phyloP scores from a whole-genome alignment of 345 rosid genomes.

The Eutrema heterophyllum region DNA sequence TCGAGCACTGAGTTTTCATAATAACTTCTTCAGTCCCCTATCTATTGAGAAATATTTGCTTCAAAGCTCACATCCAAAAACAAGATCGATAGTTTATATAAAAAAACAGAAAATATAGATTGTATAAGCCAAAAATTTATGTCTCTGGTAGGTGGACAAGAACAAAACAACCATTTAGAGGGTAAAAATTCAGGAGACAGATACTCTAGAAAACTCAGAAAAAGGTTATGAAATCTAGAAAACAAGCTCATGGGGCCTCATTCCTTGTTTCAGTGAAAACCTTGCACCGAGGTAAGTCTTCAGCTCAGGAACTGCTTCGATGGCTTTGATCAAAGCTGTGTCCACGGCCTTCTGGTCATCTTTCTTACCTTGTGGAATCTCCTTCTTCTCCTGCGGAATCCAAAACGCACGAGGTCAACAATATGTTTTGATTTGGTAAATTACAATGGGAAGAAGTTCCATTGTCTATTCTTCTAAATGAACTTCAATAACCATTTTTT shows the following conservation, averaged over 20 bases:
- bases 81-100: neutral
- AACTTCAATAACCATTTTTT: too few relatives aligned
- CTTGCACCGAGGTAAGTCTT: slow-evolving; percentile 68
- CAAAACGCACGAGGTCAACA: neutral
- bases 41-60: neutral
- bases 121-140: slow-evolving; percentile 1
- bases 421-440: neutral
- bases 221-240: slow-evolving; percentile 38
- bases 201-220: neutral
- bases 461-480: too few relatives aligned
- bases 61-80: neutral
- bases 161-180: neutral
- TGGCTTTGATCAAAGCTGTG: slow-evolving; percentile 49
- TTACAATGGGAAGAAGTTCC: neutral
- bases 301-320: slow-evolving; percentile 64
- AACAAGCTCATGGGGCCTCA: slow-evolving; percentile 79
- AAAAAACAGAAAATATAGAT: neutral
- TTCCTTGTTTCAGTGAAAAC: slow-evolving; percentile 71
- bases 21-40: neutral
- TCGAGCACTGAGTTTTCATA: neutral
- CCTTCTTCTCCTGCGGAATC: slow-evolving; percentile 50
- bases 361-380: slow-evolving; percentile 61
- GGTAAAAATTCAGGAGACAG: neutral
- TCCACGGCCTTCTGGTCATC: slow-evolving; percentile 82
- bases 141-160: neutral